Evolutionary conservation across 1,284 basidiomycete genomes (phyloP).

Genomic region (Ceratobasidium sp.): DNA sequence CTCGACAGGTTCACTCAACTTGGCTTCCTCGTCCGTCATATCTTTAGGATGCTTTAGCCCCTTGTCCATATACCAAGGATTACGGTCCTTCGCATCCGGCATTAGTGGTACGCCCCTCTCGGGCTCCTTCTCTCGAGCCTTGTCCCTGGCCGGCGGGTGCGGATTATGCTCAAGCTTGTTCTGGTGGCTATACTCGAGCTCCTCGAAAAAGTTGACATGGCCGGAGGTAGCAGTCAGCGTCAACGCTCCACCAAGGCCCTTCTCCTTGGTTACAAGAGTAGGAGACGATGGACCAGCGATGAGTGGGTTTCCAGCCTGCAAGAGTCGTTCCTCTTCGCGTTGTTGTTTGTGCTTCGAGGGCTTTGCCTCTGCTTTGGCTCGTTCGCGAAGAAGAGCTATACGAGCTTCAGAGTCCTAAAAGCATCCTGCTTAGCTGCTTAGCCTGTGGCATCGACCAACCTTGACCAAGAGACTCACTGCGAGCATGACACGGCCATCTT

Average conservation of each 20-base stretch:
- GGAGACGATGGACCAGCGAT: conserved; percentile 9
- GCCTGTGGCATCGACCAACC: too few relatives aligned
- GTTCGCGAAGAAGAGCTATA: conserved; percentile 73
- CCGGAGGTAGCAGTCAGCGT: conserved; percentile 56
- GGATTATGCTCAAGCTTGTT: conserved; percentile 31
- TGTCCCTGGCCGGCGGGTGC: conserved; percentile 11
- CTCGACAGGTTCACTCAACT: conserved; percentile 45
- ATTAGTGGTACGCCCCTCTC: conserved; percentile 79
- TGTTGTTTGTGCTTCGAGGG: conserved; percentile 22
- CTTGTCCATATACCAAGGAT: conserved; percentile 76
- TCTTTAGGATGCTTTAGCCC: conserved; percentile 56
- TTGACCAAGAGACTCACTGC: conserved; percentile 64
- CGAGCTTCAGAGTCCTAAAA: conserved; percentile 81
- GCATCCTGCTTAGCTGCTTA: conserved; percentile 10
- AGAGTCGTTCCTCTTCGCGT: conserved; percentile 15
- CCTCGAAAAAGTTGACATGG: conserved; percentile 84
- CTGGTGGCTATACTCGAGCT: conserved; percentile 64
- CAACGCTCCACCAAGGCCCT: conserved; percentile 27
- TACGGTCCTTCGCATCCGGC: conserved; percentile 77
- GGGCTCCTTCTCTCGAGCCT: conserved; percentile 58
- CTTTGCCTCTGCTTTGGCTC: conserved; percentile 61
- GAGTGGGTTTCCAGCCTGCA: conserved; percentile 17
- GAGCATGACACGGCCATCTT: conserved; percentile 76
- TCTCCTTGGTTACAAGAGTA: conserved; percentile 10
- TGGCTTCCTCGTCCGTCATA: conserved; percentile 47